A percentile compares a stretch with the other conserved stretches of the same genome.
These are phyloP conservation scores for Wilcoxina mikolae DNA, from an alignment of 495 filamentous ascomycete genomes.

Conservation along the genomic window DNA sequence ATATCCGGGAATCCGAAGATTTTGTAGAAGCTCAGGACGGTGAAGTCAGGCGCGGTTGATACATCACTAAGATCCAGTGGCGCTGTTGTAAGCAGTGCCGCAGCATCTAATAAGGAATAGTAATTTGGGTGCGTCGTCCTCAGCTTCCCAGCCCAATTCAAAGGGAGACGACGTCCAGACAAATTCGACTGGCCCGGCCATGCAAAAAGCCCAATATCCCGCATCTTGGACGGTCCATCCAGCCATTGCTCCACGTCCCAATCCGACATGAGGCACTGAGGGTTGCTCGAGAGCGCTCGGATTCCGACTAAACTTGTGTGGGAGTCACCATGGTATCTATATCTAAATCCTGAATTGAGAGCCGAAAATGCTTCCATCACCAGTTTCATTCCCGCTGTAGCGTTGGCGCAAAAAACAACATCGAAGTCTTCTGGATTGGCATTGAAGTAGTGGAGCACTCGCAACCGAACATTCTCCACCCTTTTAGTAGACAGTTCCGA, in stretches of 20 bases:
- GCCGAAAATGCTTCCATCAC: slow-evolving; percentile 61
- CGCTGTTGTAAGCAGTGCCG: slow-evolving; percentile 62
- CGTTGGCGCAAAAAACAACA: slow-evolving; percentile 80
- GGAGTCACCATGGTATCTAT: slow-evolving; percentile 66
- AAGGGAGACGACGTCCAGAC: slow-evolving; percentile 65
- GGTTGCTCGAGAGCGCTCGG: slow-evolving; percentile 48
- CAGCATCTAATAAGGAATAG: slow-evolving; percentile 83
- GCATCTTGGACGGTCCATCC: slow-evolving; percentile 8
- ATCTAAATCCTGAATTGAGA: slow-evolving; percentile 53
- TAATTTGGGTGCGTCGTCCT: slow-evolving; percentile 30
- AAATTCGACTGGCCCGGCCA: slow-evolving; percentile 90
- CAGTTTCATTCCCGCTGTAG: slow-evolving; percentile 80
- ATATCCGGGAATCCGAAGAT: slow-evolving; percentile 93
- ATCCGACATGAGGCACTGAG: slow-evolving; percentile 7
- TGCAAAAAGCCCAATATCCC: slow-evolving; percentile 49
- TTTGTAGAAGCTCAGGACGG: slow-evolving; percentile 84
- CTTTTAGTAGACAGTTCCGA: slow-evolving; percentile 60
- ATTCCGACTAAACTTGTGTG: slow-evolving; percentile 84
- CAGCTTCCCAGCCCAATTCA: slow-evolving; percentile 49
- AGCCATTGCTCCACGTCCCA: slow-evolving; percentile 13
- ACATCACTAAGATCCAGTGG: slow-evolving; percentile 54
- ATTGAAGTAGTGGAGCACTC: slow-evolving; percentile 63
- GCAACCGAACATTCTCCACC: slow-evolving; percentile 61
- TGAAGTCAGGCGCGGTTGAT: slow-evolving; percentile 62
- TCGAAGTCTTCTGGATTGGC: slow-evolving; percentile 75